Base-by-base conservation (phyloP, 2,329 filamentous ascomycete species). In the Epichloe sibirici region DNA sequence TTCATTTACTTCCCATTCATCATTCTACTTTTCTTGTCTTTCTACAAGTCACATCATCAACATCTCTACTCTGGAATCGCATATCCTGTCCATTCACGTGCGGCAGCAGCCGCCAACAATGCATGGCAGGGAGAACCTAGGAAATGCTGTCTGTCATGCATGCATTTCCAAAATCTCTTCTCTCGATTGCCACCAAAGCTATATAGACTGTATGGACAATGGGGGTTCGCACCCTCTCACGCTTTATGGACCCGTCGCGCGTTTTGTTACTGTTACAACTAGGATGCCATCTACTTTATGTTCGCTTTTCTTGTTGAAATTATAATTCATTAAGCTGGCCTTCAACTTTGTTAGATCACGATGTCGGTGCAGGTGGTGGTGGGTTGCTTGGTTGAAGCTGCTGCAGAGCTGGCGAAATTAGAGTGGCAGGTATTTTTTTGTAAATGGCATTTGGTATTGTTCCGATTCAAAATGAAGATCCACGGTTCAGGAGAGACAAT, bases 131-230 rank as follows among this genome's bases (percentile, higher is more conserved):
- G 31, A 12, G 28, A 28, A 15, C 2, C 12, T 6, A 13, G n/a
- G 34, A 31, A 52, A 8, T 17, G 34, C 40, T n/a, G 46, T 49
- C 51, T n/a, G 46, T 49, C 51, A 45, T 56, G n/a, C 50, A 58
- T n/a, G 55, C 55, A 53, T 52, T 56, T 57, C 54, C 55, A 39
- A 28, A 51, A 13, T 42, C 2, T 46, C 55, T 56, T 42, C 4
- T 46, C 55, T 56, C 56, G 58, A 61, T 56, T 56, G 57, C 60
- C 58, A 61, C 62, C 59, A 60, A 58, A 60, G 57, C 61, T 57
- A 65, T 68, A 66, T 66, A 69, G 66, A 63, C 53, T 67, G 63
- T 63, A 66, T 58, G 65, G 66, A 64, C 59, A 61, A 63, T 60
- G 57, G 61, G 61, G 67, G 67, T 67, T 69, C 65, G 60, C 65